Evolutionary conservation across 768 basidiomycete species (phyloP), one percentile per base, ranked within the genome.

Genomic region (Lyophyllum atratum): DNA sequence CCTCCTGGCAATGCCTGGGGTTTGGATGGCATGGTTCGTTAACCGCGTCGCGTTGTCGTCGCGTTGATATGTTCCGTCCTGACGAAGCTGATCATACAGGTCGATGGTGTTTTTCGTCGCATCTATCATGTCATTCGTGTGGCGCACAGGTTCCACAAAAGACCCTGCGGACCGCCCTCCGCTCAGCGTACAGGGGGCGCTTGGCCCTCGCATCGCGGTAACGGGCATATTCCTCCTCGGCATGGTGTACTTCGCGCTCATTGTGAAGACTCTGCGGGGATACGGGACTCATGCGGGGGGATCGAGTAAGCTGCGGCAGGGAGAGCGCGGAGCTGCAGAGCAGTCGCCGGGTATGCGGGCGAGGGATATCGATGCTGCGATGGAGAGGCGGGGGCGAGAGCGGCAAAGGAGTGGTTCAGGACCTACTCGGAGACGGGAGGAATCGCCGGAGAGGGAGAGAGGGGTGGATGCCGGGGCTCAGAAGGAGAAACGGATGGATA

Each of bases 21-120:
- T 89, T 4, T 90, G 87, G 85, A 79, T 90, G 54, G 79, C 86
- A 5, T 91, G 87, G 87, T 85, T 60, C n/a, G 67, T 52, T 0
- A 4, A 19, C 22, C 21, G n/a, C 12, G 11, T 4, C 28, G 5
- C 8, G 5, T 24, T 7, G 26, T 25, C 31, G 11, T 24, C 2
- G 9, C 14, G 1, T 12, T 28, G 4, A 21, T 4, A 9, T 33
- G 7, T 12, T 33, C 51, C n/a, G 14, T 34, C n/a, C 15, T n/a
- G 26, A 14, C 26, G 3, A 24, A 26, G 14, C 4, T 21, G 17
- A 25, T 46, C 6, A 22, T 7, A 17, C 47, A 85, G 84, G 84
- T 85, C 89, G 0, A 85, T 91, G 79, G 73, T 89, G 10, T 74
- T 84, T 47, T 90, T 90, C 69, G 68, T 86, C 59, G 64, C 76